phyloP scores from a whole-genome alignment of 2,329 filamentous ascomycete genomes.

The Cercospora canescens region DNA sequence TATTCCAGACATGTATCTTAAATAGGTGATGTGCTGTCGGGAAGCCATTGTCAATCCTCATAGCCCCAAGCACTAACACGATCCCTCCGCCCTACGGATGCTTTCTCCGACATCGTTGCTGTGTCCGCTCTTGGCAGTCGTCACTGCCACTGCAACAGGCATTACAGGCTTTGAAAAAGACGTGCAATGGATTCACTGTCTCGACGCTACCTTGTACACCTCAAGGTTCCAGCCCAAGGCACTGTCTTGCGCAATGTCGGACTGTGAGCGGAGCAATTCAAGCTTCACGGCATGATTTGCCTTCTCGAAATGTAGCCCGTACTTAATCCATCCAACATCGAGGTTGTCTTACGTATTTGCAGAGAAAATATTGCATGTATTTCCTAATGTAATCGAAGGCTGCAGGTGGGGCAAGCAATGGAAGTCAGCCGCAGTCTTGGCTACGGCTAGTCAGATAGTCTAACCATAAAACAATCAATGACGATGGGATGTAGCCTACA shows the following conservation, averaged over 20 bases:
- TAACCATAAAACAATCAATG: not conserved
- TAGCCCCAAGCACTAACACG: not conserved
- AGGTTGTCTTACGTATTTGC: too few relatives aligned
- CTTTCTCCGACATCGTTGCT: not conserved
- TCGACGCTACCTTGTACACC: not conserved
- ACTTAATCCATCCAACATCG: too few relatives aligned
- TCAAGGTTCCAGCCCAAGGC: not conserved
- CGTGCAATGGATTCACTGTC: not conserved
- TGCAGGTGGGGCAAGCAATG: not conserved
- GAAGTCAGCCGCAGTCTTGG: not conserved
- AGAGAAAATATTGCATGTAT: too few relatives aligned
- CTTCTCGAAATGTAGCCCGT: too few relatives aligned
- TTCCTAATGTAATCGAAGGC: not conserved
- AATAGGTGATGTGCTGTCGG: not conserved
- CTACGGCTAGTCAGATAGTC: not conserved
- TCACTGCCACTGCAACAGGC: not conserved
- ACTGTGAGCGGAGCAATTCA: not conserved
- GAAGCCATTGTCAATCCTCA: not conserved
- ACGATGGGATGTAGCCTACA: not conserved
- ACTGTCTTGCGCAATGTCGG: not conserved
- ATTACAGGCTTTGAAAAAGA: not conserved
- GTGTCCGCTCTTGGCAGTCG: not conserved
- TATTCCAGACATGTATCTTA: not conserved
- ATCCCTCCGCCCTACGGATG: not conserved
- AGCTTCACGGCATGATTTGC: not conserved